Base-by-base conservation (phyloP, 2,329 filamentous ascomycete species). In the Diplodia mutila region DNA sequence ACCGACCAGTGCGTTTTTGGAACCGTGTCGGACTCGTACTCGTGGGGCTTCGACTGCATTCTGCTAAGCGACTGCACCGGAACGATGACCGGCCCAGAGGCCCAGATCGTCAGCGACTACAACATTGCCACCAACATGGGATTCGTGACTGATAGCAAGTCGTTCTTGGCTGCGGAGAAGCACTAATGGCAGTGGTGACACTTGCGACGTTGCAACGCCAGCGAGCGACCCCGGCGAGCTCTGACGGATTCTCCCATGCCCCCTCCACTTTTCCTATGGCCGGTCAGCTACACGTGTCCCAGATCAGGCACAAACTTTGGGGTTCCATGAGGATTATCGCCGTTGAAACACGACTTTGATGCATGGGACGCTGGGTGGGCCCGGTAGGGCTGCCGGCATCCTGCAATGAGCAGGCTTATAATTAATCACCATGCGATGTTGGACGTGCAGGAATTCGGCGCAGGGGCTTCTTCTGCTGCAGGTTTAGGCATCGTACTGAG, bases 1-100 rank as follows among this genome's bases (percentile, higher is more conserved):
- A 81, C 79, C 11, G 79, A 81, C 69, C 80, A 81, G 71, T 81
- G 79, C 61, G 73, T 81, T 12, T 76, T 81, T 32, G 80, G 79
- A 27, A 81, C 79, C 0, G 71, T 81, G 25, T 79, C 78, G 16
- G 79, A 81, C 64, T 77, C 79, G 1, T 81, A 81, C 71, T 78
- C 75, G 18, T 81, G 75, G 69, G 75, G 79, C 70, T 81, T 78
- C 77, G 79, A 81, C 67, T 80, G 78, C 69, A 73, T 81, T 52
- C 72, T 81, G 21, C 71, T 81, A 51, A 71, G 73, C 66, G 79
- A 81, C 70, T 81, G 79, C 69, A 79, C 78, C 2, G 79, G 78
- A 9, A 81, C 79, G 0, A 80, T 80, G 79, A 80, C 79, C 1
- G 75, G 75, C 14, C 69, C 76, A 39, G 76, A 76, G 21, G 79